Evolutionary conservation across 768 basidiomycete genomes (phyloP), one percentile per base, ranked within the genome.

Genomic region (Flagelloscypha sp.): DNA sequence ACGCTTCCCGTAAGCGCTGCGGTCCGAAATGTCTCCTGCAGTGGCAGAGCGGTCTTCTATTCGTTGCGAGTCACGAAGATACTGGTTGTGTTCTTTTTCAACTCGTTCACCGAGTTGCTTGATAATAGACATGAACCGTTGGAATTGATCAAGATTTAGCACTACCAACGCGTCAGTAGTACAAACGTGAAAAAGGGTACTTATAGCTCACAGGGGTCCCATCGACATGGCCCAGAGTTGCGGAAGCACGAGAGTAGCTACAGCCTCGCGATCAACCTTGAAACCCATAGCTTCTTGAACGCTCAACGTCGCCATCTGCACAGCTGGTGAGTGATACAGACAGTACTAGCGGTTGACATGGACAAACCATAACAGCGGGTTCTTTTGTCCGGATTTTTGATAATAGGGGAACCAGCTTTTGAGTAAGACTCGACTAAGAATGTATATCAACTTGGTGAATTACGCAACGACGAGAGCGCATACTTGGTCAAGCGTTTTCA

Each of bases 181-280:
- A 1, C 4, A 23, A 38, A 15, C 29, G 18, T 37, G 7, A 23
- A 15, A 19, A 27, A 10, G 16, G 27, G 10, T 27, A 30, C 7
- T 16, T 8, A 20, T 6, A 6, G 70, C 84, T 49, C 52, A 89
- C 88, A 54, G 36, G 93, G n/a, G 93, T 17, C 90, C 93, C 65
- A 98, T 94, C 3, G 86, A 92, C 92, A 99, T 97, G 3, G 83
- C 68, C 95, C 95, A 99, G 18, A 93, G 60, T 65, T 94, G 89
- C 7, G 89, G 89, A 9, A 94, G 63, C 20, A 94, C 85, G 27
- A 89, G 66, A 0, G 83, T 86, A 2, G 88, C 88, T 8, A 90
- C 85, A 7, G 92, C 88, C 57, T 93, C 89, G 31, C 90, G 74
- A 47, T 95, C 93, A 2, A 97, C 80, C 54, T 94, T 95, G 46